Evolutionary conservation across 2,329 filamentous ascomycete species (phyloP), one percentile per base, ranked within the genome.

Genomic region (Lasiodiplodia citricola): DNA sequence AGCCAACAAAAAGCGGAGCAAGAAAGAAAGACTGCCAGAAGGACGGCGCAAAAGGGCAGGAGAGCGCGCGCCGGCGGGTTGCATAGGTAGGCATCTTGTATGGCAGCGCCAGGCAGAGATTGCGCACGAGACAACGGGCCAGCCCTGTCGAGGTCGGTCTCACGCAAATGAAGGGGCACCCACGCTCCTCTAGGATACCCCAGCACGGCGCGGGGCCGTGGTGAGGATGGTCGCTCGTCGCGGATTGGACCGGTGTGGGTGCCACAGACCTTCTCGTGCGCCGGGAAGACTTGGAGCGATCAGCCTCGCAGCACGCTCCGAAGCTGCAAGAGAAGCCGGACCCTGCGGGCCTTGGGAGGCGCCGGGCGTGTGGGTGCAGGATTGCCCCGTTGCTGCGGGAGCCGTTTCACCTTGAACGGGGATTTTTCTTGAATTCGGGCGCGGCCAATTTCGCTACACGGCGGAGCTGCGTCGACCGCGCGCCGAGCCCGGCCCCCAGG

Each of bases 1-100:
- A 79, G 75, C 78, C 76, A 79, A 74, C 70, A 65, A 78, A 74
- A 70, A 65, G 71, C 68, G 71, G 69, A 1, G 55, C 23, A 72
- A 69, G 70, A 72, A 70, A 69, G 67, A 72, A 72, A 69, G 68
- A 70, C n/a, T 28, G 21, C 37, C 35, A 47, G 25, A 18, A 18
- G 18, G 31, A 51, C 31, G 13, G 66, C 60, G 70, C 67, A 68
- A 69, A 72, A 70, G 72, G 71, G 70, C 69, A 71, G 66, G 70
- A 69, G 56, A 67, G 68, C 74, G 67, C 70, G 31, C 31, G 47
- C 52, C 64, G 51, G 55, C 54, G 18, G 65, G 41, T 25, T 31
- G 47, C 52, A 54, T 51, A 51, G 65, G 28, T 38, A 31, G 38
- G 56, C 31, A 62, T 54, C 47, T 60, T 60, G 56, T 60, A 68